Evolutionary conservation across 1,284 basidiomycete genomes (phyloP).

Genomic region (Agroathelia rolfsii): DNA sequence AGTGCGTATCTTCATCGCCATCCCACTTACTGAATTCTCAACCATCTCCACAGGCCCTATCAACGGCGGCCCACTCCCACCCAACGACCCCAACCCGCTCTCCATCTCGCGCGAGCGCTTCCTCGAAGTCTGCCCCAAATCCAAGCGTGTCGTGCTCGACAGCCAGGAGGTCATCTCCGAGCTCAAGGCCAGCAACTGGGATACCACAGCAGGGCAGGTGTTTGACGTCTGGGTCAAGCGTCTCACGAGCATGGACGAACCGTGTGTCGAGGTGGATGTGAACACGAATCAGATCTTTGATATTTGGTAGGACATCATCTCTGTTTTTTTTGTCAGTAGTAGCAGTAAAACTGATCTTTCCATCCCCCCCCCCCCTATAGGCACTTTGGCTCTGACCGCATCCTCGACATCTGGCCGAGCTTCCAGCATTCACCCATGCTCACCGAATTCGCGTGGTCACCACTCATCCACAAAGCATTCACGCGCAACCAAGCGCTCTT

Average conservation of each 20-base stretch:
- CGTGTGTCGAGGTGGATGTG: conserved; percentile 31
- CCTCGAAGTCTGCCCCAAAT: conserved; percentile 28
- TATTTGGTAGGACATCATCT: conserved; percentile 28
- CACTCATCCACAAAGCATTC: conserved; percentile 30
- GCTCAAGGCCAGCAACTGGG: conserved; percentile 14
- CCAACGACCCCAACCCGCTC: conserved; percentile 22
- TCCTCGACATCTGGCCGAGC: conserved; percentile 33
- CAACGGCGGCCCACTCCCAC: conserved; percentile 24
- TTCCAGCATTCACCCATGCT: conserved; percentile 35
- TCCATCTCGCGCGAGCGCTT: conserved; percentile 36
- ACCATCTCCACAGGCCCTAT: conserved; percentile 21
- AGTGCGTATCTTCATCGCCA: conserved; percentile 16
- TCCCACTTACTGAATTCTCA: conserved; percentile 3
- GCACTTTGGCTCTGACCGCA: conserved; percentile 30
- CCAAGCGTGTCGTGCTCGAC: conserved; percentile 21
- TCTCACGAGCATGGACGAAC: conserved; percentile 26
- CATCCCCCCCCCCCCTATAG: conserved; percentile 18
- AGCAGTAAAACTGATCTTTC: not conserved
- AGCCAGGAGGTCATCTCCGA: conserved; percentile 14
- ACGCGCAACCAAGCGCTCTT: conserved; percentile 26
- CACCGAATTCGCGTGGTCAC: conserved; percentile 36
- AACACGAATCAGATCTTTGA: conserved; percentile 29
- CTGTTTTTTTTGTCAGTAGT: conserved; percentile 3
- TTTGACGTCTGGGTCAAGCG: conserved; percentile 29
- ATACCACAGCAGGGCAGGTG: conserved; percentile 19